Evolutionary conservation across 306 rosid species (phyloP).

Genomic region (Comarum palustre): DNA sequence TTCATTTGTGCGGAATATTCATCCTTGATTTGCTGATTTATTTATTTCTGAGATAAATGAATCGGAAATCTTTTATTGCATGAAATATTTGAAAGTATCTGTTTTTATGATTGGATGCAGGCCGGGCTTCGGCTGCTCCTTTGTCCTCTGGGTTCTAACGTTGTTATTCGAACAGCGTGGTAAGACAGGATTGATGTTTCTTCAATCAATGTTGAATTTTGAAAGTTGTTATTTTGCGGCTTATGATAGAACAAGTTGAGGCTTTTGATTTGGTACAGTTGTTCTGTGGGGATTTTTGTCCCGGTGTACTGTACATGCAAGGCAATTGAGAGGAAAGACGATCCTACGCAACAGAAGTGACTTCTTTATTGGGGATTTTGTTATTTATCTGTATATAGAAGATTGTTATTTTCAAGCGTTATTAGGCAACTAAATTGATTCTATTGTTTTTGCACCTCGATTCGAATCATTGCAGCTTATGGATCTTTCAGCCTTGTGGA

Average conservation of each 20-base stretch:
- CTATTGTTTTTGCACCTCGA: not conserved
- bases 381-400: not conserved
- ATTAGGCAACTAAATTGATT: constrained; percentile 13
- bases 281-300: constrained; percentile 75
- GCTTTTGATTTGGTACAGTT: constrained; percentile 41
- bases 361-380: constrained; percentile 65
- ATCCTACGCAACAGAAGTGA: constrained; percentile 63
- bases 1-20: not conserved
- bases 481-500: constrained; percentile 91
- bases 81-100: not conserved
- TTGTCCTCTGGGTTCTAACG: constrained; percentile 70
- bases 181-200: constrained; percentile 19
- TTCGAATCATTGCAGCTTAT: constrained; percentile 50
- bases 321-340: constrained; percentile 78
- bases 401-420: constrained; percentile 8
- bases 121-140: constrained; percentile 84
- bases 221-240: not conserved
- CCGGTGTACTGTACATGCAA: constrained; percentile 90
- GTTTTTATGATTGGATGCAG: constrained; percentile 29
- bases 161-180: constrained; percentile 87
- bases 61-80: too few species aligned
- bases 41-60: too few species aligned
- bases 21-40: not conserved
- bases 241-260: not conserved
- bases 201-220: not conserved